A percentile compares a stretch with the other conserved stretches of the same genome.
Evolutionary conservation across 345 rosid species (phyloP).

Genomic region (Salix udensis): DNA sequence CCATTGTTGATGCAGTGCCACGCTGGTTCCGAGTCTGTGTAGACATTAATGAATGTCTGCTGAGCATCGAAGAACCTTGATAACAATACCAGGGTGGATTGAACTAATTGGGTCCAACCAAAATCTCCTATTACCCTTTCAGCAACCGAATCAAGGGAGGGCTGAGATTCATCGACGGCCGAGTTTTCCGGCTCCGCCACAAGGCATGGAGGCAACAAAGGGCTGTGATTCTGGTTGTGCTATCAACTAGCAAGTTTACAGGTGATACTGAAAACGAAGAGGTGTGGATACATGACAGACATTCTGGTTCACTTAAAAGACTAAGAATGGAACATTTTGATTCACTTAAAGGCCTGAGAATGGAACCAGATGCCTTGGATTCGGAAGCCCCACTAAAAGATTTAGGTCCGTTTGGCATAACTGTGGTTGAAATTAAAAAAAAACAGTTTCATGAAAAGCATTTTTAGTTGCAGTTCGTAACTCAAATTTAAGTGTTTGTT

Average conservation of each 20-base stretch:
- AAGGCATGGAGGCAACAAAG: neutral
- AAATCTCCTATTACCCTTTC: conserved; percentile 37
- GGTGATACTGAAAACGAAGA: too few species aligned
- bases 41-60: conserved; percentile 55
- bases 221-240: neutral
- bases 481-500: too few species aligned
- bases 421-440: too few species aligned
- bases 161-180: neutral
- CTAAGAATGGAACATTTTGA: too few species aligned
- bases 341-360: too few species aligned
- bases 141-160: conserved; percentile 34
- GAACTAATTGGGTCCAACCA: conserved; percentile 39
- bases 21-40: conserved; percentile 48
- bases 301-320: too few species aligned
- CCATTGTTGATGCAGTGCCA: conserved; percentile 42
- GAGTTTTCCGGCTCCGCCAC: neutral
- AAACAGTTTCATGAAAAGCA: too few species aligned
- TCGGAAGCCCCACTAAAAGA: too few species aligned
- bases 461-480: too few species aligned
- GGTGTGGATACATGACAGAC: too few species aligned
- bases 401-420: too few species aligned
- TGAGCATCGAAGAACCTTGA: conserved; percentile 58
- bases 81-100: conserved; percentile 46
- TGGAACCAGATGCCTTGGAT: too few species aligned
- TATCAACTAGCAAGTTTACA: neutral